Base-by-base conservation (phyloP, 805 yeast genomes). In the Metschnikowia peoriensis region DNA sequence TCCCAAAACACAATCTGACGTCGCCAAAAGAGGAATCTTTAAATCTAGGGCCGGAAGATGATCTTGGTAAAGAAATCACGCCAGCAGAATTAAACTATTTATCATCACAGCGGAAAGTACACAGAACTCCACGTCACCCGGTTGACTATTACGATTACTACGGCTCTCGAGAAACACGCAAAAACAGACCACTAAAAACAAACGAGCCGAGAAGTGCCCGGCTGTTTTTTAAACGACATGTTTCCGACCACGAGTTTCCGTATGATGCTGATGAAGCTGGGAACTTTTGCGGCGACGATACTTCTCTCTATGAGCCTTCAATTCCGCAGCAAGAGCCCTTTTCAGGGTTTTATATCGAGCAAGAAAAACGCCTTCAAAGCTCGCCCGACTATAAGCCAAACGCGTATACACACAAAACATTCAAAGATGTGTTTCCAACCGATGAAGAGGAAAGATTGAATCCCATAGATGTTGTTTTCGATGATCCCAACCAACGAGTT, bases 401-500 rank as follows among this genome's bases (percentile, higher is more conserved):
- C 16, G 47, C 64, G 49, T 74, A 73, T 59, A 70, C 76, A 1
- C 78, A 73, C 52, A 69, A 68, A 49, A 73, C 77, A 1, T 72
- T 73, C 54, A 53, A 59, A 27, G 73, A 73, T 6, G 76, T 75
- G 4, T 74, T 75, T 51, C 55, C 69, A 40, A 49, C 51, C 14
- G 61, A 59, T 16, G 61, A 61, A 27, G 66, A 69, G 7, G 75
- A 71, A 46, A 61, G 59, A 41, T 68, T 69, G 46, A 74, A 71
- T 51, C 79, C 79, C 2, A 69, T 70, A 56, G 77, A 73, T 49
- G 58, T 63, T 39, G 78, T 75, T 6, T 75, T 75, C 55, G 68
- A 69, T 38, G 67, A 63, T 27, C 60, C 64, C 0, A 64, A 56
- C 22, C 42, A 44, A 9, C 44, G 48, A 8, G 62, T 59, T 28